Conservation (phyloP, 768 basidiomycete species). For the Mycena amicta region DNA sequence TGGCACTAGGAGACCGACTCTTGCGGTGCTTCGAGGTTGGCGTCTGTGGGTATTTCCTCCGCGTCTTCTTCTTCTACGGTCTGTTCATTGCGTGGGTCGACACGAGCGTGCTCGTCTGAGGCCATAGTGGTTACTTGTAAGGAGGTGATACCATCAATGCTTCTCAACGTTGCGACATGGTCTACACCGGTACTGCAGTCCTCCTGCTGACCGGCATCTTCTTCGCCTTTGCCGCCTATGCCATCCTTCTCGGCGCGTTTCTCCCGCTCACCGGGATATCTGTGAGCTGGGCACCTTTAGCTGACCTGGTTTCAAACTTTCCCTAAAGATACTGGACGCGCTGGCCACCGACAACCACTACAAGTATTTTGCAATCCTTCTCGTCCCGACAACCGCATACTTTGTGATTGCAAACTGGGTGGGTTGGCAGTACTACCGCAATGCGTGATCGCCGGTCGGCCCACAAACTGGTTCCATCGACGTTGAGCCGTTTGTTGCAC, state of each 20-base stretch:
- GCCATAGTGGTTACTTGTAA: conserved; percentile 8
- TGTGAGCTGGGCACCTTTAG: conserved; percentile 39
- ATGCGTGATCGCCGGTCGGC: conserved; percentile 80
- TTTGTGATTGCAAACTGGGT: conserved; percentile 99
- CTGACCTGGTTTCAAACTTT: background rate
- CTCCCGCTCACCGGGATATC: conserved; percentile 51
- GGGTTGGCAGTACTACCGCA: conserved; percentile 96
- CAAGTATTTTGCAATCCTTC: conserved; percentile 81
- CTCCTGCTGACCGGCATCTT: conserved; percentile 41
- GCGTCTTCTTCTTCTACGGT: background rate
- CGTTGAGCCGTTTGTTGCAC: conserved; percentile 71
- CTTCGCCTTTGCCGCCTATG: conserved; percentile 61
- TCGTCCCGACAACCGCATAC: conserved; percentile 81
- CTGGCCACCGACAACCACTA: conserved; percentile 81
- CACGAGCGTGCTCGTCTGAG: conserved; percentile 11
- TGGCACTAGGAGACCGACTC: background rate
- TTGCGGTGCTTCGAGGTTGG: background rate
- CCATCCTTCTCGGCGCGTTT: conserved; percentile 67
- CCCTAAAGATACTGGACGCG: conserved; percentile 63
- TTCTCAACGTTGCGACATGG: background rate
- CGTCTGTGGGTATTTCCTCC: background rate
- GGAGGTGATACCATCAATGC: conserved; percentile 15
- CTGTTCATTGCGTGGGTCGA: background rate
- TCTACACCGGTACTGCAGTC: background rate
- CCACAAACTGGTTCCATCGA: conserved; percentile 70